Evolutionary conservation across 78 protist species (phyloP), one percentile per base, ranked within the genome.

Genomic region (Dictyostelium citrinum): DNA sequence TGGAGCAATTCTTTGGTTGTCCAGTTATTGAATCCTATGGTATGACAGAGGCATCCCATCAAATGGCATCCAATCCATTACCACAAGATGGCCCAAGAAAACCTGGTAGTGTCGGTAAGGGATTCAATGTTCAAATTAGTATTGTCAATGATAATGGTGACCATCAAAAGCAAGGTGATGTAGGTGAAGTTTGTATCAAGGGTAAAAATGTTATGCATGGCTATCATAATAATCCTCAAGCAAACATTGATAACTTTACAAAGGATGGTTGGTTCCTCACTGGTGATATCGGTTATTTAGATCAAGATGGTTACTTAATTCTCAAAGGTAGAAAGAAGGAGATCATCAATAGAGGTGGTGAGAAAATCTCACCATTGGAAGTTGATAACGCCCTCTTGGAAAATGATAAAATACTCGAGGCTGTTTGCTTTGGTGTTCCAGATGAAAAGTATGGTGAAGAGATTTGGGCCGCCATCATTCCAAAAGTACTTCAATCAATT

Each of bases 11-110:
- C 64, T 96, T 95, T 49, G 95, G 95, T 20, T 96, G 95, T 46
- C 98, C 98, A 39, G 97, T 97, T 16, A 70, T 95, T 27, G 98
- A 97, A 85, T 95, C 98, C 1, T 97, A 97, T 82, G 98, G 96
- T 76, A 97, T 97, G 98, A 93, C 97, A 14, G 98, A 97, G 49
- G 96, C 97, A 22, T 67, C 96, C 1, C 98, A 97, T 81, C 95
- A 90, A 77, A 95, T 97, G 97, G 88, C 97, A 12, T 95, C 98
- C 1, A 97, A 97, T 67, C 95, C 90, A 72, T 84, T 97, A 37
- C 97, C 97, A 58, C 45, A 76, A 39, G 91, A 88, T 55, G 91
- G 93, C 7, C 64, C 77, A 24, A 49, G 84, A 46, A 83, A 84
- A 20, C 93, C 97, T 6, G 97, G 98, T 20, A 91, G 91, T 20